Evolutionary conservation across 352 stramenopile species (phyloP).

Genomic region (Globisporangium alternatum): DNA sequence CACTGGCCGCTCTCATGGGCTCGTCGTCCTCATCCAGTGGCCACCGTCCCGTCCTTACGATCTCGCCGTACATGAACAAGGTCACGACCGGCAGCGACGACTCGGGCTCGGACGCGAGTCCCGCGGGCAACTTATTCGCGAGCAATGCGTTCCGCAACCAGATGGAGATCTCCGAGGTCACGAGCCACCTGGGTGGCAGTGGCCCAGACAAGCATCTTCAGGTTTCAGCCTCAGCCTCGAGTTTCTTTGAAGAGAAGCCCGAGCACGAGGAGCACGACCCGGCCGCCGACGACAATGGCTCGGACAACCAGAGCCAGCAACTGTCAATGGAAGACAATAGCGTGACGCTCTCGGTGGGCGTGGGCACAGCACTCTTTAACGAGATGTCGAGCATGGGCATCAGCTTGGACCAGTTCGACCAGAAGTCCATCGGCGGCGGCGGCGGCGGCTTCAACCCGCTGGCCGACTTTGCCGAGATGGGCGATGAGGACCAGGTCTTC

Average conservation of each 20-base stretch:
- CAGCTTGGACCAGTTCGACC: constrained; percentile 50
- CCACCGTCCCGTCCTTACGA: constrained; percentile 54
- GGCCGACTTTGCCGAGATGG: constrained; percentile 41
- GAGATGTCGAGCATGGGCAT: constrained; percentile 82
- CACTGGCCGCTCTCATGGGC: constrained; percentile 28
- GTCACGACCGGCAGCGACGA: constrained; percentile 31
- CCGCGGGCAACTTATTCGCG: constrained; percentile 58
- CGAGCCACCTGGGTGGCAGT: constrained; percentile 1
- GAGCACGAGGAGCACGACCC: constrained; percentile 30
- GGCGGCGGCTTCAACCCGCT: constrained; percentile 23
- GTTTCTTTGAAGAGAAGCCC: constrained; percentile 36
- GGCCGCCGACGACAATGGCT: constrained; percentile 5
- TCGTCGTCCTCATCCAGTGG: constrained; percentile 9
- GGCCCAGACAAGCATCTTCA: constrained; percentile 5
- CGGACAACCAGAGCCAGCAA: constrained; percentile 16
- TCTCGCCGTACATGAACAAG: constrained; percentile 78
- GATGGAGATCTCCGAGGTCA: constrained; percentile 47
- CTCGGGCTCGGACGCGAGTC: constrained; percentile 16
- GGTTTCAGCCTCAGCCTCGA: constrained; percentile 11
- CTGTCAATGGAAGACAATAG: constrained; percentile 18
- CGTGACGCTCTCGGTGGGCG: constrained; percentile 24
- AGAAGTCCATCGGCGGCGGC: constrained; percentile 20
- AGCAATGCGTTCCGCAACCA: constrained; percentile 70
- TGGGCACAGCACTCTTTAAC: constrained; percentile 55
- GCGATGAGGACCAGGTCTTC: constrained; percentile 74